These are phyloP conservation scores for Colletotrichum chlorophyti DNA, from an alignment of 2,329 filamentous ascomycete genomes.

Conservation along the genomic window DNA sequence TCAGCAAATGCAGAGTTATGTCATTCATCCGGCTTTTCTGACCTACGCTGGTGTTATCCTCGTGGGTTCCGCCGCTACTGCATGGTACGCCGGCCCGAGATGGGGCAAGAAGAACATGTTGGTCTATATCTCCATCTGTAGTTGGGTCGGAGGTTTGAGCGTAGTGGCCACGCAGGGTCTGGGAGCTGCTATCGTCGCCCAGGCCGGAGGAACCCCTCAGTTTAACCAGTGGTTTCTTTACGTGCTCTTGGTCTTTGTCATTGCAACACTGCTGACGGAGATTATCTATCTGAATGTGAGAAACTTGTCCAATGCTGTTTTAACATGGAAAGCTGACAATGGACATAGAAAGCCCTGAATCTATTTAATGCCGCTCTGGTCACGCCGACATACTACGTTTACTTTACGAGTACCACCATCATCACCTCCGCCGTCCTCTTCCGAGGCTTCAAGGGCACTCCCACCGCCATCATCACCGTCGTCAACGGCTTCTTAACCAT, in stretches of 20 bases:
- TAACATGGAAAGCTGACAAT: no score
- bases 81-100: constrained; percentile 81
- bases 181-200: constrained; percentile 88
- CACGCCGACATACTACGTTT: constrained; percentile 98
- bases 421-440: constrained; percentile 93
- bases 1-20: constrained; percentile 89
- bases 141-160: constrained; percentile 89
- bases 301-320: constrained; percentile 35
- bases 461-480: constrained; percentile 82
- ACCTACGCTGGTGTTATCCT: constrained; percentile 85
- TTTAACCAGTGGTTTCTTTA: constrained; percentile 99
- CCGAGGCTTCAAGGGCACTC: constrained; percentile 89
- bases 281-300: constrained; percentile 95
- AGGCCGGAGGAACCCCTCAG: constrained; percentile 81
- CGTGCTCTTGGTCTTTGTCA: constrained; percentile 87
- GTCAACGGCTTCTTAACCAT: constrained; percentile 94
- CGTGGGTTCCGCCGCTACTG: constrained; percentile 73
- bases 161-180: constrained; percentile 95
- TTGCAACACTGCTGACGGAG: constrained; percentile 87
- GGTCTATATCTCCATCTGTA: constrained; percentile 96
- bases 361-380: constrained; percentile 96
- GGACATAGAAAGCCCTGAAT: constrained; percentile 89
- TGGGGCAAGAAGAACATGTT: constrained; percentile 98
- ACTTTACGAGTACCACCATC: constrained; percentile 96
- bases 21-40: constrained; percentile 86